A percentile compares a stretch with the other conserved stretches of the same genome.
Evolutionary conservation across 2,329 filamentous ascomycete species (phyloP).

Genomic region (Penicillium sp.): DNA sequence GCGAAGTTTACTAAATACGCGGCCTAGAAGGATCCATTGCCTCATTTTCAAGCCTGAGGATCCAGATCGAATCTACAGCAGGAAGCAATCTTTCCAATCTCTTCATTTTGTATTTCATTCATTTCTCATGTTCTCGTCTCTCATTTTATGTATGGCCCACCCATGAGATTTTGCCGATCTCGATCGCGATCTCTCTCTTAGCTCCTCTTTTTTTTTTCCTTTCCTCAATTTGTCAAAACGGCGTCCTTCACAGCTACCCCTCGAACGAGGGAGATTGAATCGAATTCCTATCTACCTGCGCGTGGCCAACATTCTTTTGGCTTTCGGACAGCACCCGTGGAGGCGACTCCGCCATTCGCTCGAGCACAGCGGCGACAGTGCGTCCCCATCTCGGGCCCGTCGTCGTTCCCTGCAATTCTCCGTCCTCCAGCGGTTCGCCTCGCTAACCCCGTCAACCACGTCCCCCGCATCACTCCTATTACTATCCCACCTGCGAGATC

Average conservation of each 20-base stretch:
- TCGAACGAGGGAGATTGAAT: constrained; percentile 16
- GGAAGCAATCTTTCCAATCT: not conserved
- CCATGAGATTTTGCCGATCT: not conserved
- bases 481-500: constrained; percentile 40
- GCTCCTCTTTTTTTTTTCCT: not conserved
- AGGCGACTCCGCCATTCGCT: constrained; percentile 17
- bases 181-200: not conserved
- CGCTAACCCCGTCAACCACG: constrained; percentile 63
- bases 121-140: not conserved
- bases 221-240: constrained; percentile 20
- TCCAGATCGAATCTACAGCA: not conserved
- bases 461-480: constrained; percentile 55
- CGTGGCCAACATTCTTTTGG: constrained; percentile 5
- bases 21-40: constrained; percentile 1
- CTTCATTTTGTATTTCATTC: not conserved
- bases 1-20: not conserved
- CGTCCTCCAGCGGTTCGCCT: constrained; percentile 52
- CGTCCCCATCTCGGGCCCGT: constrained; percentile 22
- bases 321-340: constrained; percentile 13
- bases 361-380: constrained; percentile 25
- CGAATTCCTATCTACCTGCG: constrained; percentile 7
- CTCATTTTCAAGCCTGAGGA: constrained; percentile 5
- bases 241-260: constrained; percentile 20
- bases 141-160: not conserved
- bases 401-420: constrained; percentile 27